Evolutionary conservation across 192 early-diverging fungal genomes (phyloP).

Genomic region (Backusella tarrabulga): DNA sequence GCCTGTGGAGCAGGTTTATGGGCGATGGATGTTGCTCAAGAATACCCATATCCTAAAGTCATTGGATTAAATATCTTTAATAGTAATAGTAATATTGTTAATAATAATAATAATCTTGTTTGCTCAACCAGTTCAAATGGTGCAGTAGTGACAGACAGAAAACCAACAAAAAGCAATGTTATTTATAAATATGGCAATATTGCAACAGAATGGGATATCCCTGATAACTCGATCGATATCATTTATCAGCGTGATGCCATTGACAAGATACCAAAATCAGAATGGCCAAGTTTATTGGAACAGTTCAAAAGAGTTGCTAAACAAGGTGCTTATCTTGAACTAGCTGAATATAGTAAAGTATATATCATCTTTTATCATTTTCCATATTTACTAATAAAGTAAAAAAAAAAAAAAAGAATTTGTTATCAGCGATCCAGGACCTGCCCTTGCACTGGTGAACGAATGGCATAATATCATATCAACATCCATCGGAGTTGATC

Average conservation of each 20-base stretch:
- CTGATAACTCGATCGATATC: constrained; percentile 25
- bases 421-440: constrained; percentile 22
- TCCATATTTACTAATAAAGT: neutral
- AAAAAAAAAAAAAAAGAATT: neutral
- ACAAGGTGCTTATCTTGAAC: constrained; percentile 46
- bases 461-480: constrained; percentile 21
- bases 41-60: constrained; percentile 16
- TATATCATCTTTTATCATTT: neutral
- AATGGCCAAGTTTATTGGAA: constrained; percentile 31
- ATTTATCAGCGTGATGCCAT: constrained; percentile 24
- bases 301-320: constrained; percentile 46
- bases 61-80: constrained; percentile 24
- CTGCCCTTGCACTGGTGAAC: constrained; percentile 22
- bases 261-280: neutral
- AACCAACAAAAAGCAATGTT: neutral
- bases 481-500: neutral
- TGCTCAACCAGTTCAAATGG: neutral
- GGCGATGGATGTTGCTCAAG: constrained; percentile 23
- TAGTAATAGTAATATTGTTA: neutral
- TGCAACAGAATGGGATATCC: constrained; percentile 17
- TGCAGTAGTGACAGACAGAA: neutral
- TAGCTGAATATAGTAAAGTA: constrained; percentile 40
- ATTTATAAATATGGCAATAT: constrained; percentile 35
- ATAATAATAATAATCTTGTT: neutral
- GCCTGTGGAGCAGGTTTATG: constrained; percentile 32